These are phyloP conservation scores for Inga laurina DNA, from an alignment of 306 rosid species.

Conservation along the genomic window DNA sequence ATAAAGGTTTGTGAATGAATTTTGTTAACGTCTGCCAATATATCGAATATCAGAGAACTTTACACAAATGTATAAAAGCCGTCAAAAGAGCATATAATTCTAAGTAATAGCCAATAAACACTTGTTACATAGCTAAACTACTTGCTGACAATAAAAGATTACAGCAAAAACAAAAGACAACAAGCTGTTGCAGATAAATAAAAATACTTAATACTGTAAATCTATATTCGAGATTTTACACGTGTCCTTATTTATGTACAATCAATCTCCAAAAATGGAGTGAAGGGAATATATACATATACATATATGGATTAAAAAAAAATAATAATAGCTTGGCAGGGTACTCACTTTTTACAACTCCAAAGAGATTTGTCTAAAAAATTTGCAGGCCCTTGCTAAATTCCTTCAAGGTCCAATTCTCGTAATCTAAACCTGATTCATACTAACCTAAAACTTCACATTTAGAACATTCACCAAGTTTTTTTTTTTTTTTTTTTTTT, in stretches of 20 bases:
- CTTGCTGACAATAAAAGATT: neutral
- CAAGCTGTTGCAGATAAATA: neutral
- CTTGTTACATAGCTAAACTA: neutral
- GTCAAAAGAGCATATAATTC: neutral
- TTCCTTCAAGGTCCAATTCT: neutral
- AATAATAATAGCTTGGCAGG: neutral
- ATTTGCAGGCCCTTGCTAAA: neutral
- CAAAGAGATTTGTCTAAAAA: neutral
- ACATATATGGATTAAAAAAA: neutral
- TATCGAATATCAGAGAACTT: neutral
- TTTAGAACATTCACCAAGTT: neutral
- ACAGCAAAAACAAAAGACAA: neutral
- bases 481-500: neutral
- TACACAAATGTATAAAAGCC: neutral
- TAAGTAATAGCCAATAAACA: neutral
- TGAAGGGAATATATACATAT: too few relatives aligned
- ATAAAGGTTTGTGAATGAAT: too few relatives aligned
- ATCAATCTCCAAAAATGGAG: neutral
- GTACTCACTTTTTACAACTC: neutral
- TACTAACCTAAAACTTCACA: neutral
- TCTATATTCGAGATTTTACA: neutral
- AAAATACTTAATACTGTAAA: neutral
- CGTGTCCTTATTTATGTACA: neutral
- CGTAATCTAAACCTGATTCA: neutral
- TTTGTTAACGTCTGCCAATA: too few relatives aligned